Evolutionary conservation across 2,329 filamentous ascomycete species (phyloP), one percentile per base, ranked within the genome.

Genomic region (Aureobasidium sp.): DNA sequence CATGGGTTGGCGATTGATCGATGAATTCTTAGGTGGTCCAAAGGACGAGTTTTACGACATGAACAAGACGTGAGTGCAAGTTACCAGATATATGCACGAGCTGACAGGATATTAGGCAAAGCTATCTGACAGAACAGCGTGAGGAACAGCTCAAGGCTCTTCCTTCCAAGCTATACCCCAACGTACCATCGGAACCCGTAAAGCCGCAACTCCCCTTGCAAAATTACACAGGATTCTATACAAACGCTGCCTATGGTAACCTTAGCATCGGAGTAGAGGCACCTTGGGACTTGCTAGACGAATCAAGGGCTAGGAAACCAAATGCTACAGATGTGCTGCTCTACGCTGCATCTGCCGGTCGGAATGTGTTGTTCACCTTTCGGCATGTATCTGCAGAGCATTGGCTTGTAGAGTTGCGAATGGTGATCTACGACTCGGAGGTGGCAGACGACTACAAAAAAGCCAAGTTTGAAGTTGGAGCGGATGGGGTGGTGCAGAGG

Each of bases 341-440:
- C 34, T 61, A 65, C 29, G 36, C 55, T 1, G 48, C 39, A 48
- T 54, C 53, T 5, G 53, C 47, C 44, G 55, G 36, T 30, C 11
- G 42, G 6, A 53, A 62, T 5, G 37, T 62, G 10, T 11, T 55
- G 13, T 42, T 55, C 25, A 62, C 54, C 4, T 57, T 65, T 37
- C 47, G 49, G 6, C 64, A 65, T 41, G 61, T 64, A 1, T 55
- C 47, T 29, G 63, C 55, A 32, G 64, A 65, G 42, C 47, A 63
- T 37, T 65, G 64, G 64, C 60, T 63, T 4, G n/a, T 62, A 29
- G 62, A 65, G 29, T 3, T 21, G 25, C 48, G 57, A n/a, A 37
- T 15, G 30, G 39, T 54, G 9, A 32, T 58, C 11, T 45, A 60
- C 44, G 55, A 57, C 29, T 36, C 41, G 11, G 39, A 53, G 30